A percentile compares a stretch with the other conserved stretches of the same genome.
Conservation (phyloP, 2,329 filamentous ascomycete species). For the Sphaerostilbella broomeana region DNA sequence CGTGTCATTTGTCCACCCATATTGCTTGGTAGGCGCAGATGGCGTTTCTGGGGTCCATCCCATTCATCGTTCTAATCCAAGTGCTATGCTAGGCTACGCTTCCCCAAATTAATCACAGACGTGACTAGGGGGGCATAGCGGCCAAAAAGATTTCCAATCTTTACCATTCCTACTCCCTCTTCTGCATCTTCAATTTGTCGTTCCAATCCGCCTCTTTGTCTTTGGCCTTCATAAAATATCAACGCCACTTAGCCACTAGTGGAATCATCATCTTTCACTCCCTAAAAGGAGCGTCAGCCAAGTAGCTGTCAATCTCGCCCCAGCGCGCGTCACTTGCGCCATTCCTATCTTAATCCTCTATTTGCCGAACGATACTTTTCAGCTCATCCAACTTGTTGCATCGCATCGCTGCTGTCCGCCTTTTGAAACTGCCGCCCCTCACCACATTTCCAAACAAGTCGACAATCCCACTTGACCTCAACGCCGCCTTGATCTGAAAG, state of each 20-base stretch:
- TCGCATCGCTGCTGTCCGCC: not conserved
- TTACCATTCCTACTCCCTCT: not conserved
- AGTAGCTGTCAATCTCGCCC: conserved; percentile 1
- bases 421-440: not conserved
- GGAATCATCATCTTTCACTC: not conserved
- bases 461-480: conserved; percentile 1
- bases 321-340: conserved; percentile 7
- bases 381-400: not conserved
- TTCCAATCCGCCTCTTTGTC: not conserved
- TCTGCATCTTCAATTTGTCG: not conserved
- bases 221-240: too few species aligned
- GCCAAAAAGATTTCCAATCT: too few species aligned
- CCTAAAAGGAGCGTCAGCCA: not conserved
- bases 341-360: not conserved
- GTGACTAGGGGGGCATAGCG: too few species aligned
- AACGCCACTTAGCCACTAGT: too few species aligned
- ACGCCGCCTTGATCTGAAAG: too few species aligned
- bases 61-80: too few species aligned
- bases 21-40: too few species aligned
- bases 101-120: too few species aligned
- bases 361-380: not conserved
- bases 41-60: too few species aligned
- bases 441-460: conserved; percentile 1
- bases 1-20: too few species aligned
- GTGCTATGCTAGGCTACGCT: too few species aligned